Base-by-base conservation (phyloP, 108 stramenopile species). In the Nitzschia sp. region DNA sequence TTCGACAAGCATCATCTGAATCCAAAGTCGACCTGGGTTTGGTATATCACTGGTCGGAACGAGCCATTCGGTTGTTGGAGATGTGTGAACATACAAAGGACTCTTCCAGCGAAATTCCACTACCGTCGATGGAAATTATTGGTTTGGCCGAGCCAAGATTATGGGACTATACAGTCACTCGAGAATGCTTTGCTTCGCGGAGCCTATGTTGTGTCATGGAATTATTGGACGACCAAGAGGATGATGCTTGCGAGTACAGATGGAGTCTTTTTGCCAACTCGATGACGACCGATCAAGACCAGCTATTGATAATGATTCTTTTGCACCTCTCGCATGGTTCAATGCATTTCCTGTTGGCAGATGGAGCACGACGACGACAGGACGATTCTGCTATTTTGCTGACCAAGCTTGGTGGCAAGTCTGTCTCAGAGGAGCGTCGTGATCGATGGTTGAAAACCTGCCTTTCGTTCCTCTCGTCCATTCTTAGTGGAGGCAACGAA, bases 181-280 rank as follows among this genome's bases (percentile, higher is more conserved):
- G 50, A 45, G 32, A 60, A 45, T 54, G 62, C 15, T 63, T 60
- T 66, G 62, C 79, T 23, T 79, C 70, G 27, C 46, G 71, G 16
- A 58, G 69, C 66, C 54, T 86, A 1, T 66, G 83, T 74, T 66
- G 66, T 54, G 41, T 86, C 35, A 71, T 86, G 16, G 56, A 81
- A 41, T 58, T 47, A n/a, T 16, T 84, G 32, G 76, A 74, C 17
- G 53, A 53, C 52, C 4, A 8, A 21, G 21, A 50, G 4, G 48
- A 50, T n/a, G 19, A 50, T 19, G 8, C 21, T 21, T 26, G n/a
- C 36, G 50, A 67, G 31, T 32, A 36, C n/a, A 27, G 66, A 21
- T 62, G 59, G 64, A 21, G n/a, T 3, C 45, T 75, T 2, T 75
- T 75, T 33, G 36, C 26, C 11, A 63, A 73, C 52, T 47, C 54